Percentiles rank a stretch among this genome's conserved stretches.
phyloP scores from a whole-genome alignment of 2,329 filamentous ascomycete species.

The Penicillium sp. region DNA sequence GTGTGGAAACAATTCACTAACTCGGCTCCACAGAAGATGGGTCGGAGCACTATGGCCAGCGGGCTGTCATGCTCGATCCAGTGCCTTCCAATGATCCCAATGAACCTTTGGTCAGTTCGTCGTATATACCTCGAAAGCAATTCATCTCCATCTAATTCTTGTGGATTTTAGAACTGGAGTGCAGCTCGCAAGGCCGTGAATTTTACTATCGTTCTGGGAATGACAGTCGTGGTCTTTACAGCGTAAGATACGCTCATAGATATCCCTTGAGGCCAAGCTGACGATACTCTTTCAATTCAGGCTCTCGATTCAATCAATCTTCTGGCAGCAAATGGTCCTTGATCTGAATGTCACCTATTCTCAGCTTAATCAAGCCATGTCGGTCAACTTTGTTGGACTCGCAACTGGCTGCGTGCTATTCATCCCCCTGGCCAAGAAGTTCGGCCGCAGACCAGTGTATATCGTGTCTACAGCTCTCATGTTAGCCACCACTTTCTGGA shows the following conservation, averaged over 20 bases:
- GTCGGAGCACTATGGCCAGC: constrained; percentile 15
- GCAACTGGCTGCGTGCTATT: constrained; percentile 54
- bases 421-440: constrained; percentile 56
- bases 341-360: constrained; percentile 52
- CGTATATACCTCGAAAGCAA: neutral
- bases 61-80: constrained; percentile 43
- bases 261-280: neutral
- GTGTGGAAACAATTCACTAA: neutral
- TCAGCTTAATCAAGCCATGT: constrained; percentile 54
- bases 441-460: constrained; percentile 55
- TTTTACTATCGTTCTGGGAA: constrained; percentile 50
- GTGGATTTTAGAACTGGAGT: constrained; percentile 51
- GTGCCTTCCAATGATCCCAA: constrained; percentile 42
- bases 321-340: constrained; percentile 54
- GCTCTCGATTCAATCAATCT: constrained; percentile 49
- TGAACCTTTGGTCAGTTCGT: constrained; percentile 40
- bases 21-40: constrained; percentile 21
- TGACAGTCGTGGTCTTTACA: constrained; percentile 52
- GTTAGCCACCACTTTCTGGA: constrained; percentile 50
- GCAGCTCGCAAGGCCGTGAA: constrained; percentile 50
- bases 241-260: constrained; percentile 31
- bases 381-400: constrained; percentile 53
- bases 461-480: constrained; percentile 51
- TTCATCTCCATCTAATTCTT: neutral
- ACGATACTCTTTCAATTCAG: constrained; percentile 18